A percentile compares a stretch with the other conserved stretches of the same genome.
phyloP scores from a whole-genome alignment of 345 rosid genomes.

The Eucalyptus curtisii region DNA sequence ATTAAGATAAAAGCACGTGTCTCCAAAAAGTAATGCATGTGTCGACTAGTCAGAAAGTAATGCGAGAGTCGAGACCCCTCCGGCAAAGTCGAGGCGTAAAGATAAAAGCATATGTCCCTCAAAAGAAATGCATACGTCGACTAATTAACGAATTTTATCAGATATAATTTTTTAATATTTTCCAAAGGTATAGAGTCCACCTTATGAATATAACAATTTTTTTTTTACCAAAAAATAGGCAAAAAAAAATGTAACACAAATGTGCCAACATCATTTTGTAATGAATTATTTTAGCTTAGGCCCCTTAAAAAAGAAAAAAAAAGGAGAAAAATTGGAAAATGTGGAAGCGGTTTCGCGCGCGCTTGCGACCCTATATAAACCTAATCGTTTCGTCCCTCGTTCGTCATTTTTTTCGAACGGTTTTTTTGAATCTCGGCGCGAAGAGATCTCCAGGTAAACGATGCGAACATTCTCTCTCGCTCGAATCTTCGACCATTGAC shows the following conservation, averaged over 20 bases:
- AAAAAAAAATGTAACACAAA: neutral
- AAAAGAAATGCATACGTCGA: accelerated
- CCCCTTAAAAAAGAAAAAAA: neutral
- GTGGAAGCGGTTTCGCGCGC: neutral
- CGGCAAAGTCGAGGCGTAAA: accelerated
- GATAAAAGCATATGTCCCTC: accelerated
- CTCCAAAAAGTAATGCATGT: neutral
- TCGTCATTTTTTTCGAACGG: neutral
- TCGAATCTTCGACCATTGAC: neutral
- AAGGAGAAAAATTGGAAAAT: neutral
- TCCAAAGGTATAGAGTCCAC: neutral
- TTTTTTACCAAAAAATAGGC: too few species aligned
- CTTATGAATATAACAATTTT: neutral
- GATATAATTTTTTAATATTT: too few species aligned
- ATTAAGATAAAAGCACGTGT: neutral
- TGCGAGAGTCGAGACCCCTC: neutral
- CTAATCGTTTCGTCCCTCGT: neutral
- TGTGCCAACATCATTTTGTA: neutral
- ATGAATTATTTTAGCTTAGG: neutral
- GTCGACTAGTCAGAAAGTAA: neutral
- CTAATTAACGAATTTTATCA: accelerated
- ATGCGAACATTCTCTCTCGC: neutral
- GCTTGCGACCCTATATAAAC: neutral
- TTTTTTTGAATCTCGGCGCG: neutral
- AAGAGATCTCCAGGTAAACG: neutral